Base-by-base conservation (phyloP, 1,284 basidiomycete species). In the Thelephora terrestris region DNA sequence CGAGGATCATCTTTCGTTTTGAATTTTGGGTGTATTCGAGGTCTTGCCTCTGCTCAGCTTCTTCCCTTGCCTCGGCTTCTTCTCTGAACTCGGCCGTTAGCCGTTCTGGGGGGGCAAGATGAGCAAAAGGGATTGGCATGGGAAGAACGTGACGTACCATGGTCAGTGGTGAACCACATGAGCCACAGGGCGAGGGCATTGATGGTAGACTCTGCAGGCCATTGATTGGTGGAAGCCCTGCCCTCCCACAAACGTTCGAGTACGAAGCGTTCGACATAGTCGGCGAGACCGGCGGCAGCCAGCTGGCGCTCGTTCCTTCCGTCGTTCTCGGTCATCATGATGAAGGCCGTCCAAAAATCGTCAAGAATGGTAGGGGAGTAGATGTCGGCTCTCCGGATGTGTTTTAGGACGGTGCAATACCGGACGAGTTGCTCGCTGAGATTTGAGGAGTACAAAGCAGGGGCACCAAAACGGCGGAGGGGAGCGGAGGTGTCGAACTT, bases 281-380 rank as follows among this genome's bases (percentile, higher is more conserved):
- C 52, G 35, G 70, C 66, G 5, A 79, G 63, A 7, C 73, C 70
- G 0, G 73, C 79, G 43, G 66, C 67, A 46, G 74, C 66, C 45
- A 90, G 47, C 60, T 84, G 83, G 3, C 58, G 62, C 23, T 72
- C 64, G 60, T 91, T 91, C 63, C 75, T 77, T 27, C 83, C 85
- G 61, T 91, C 81, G 67, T 86, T 83, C 58, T 90, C 87, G 6
- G 79, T 64, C 56, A 85, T 61, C 74, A 90, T 79, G 46, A 85
- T 58, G 53, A 79, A 81, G 0, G 75, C 69, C 0, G 67, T 67
- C 69, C 76, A 78, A 9, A 86, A 64, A 39, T 81, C 65, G 69
- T 67, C 46, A 17, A 63, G 55, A 10, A 74, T 60, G 36, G 51
- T 47, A 12, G 56, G 48, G 5, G 58, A 52, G 49, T 61, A 55